A percentile compares a stretch with the other conserved stretches of the same genome.
Evolutionary conservation across 2,329 filamentous ascomycete species (phyloP).

Genomic region (Alternaria sp.): DNA sequence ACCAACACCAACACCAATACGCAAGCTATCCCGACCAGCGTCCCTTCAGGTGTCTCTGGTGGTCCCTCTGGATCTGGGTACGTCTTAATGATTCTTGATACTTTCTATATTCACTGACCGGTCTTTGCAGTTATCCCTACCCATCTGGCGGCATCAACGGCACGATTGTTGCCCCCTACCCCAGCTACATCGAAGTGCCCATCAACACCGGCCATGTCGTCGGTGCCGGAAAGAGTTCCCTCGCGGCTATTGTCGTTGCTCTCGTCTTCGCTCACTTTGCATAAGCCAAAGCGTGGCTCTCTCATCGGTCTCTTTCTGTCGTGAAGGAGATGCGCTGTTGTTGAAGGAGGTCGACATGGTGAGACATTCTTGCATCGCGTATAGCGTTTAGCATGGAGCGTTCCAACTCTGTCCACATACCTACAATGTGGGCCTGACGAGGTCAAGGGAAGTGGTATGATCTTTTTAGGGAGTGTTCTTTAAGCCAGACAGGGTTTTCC

Average conservation of each 20-base stretch:
- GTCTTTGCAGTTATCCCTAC: constrained; percentile 19
- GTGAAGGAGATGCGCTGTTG: constrained; percentile 16
- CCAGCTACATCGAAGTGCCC: constrained; percentile 31
- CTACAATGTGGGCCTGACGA: constrained; percentile 20
- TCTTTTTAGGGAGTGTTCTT: constrained; percentile 31
- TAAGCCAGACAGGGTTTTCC: constrained; percentile 32
- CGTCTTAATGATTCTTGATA: constrained; percentile 1
- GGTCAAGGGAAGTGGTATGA: constrained; percentile 17
- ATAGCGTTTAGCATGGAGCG: constrained; percentile 25
- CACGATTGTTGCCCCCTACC: constrained; percentile 30
- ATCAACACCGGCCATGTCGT: constrained; percentile 33
- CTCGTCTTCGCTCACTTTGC: constrained; percentile 36
- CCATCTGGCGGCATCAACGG: constrained; percentile 29
- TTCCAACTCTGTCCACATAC: constrained; percentile 23
- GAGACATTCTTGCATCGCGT: constrained; percentile 25
- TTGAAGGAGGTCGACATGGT: constrained; percentile 18
- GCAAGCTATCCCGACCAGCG: constrained; percentile 26
- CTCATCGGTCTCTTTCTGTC: constrained; percentile 7
- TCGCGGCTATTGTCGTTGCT: constrained; percentile 36
- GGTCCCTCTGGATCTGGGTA: constrained; percentile 37
- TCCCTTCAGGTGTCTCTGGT: constrained; percentile 23
- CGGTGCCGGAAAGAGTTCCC: constrained; percentile 29
- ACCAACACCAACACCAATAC: constrained; percentile 23
- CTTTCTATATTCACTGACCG: constrained; percentile 9
- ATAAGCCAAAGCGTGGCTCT: constrained; percentile 14